phyloP scores from a whole-genome alignment of 2,329 filamentous ascomycete genomes.

The Boeremia lycopersici region DNA sequence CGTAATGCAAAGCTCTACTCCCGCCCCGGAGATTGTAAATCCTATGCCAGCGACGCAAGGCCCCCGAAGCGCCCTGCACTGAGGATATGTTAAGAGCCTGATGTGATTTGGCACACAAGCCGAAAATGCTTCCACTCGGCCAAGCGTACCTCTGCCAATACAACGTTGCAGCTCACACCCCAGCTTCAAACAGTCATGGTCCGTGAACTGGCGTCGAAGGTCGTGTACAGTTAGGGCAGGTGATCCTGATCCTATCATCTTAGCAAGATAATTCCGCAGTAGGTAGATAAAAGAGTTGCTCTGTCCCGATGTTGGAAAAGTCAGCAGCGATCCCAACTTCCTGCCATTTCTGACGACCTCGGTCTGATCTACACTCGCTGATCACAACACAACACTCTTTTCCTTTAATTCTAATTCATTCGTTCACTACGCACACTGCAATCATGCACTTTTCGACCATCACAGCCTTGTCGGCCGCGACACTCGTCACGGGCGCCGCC shows the following conservation, averaged over 20 bases:
- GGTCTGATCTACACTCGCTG: slow-evolving; percentile 13
- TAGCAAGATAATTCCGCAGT: not conserved
- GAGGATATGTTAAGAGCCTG: slow-evolving; percentile 5
- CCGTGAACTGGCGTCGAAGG: slow-evolving; percentile 4
- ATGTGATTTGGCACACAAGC: slow-evolving; percentile 3
- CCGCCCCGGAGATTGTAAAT: slow-evolving; percentile 14
- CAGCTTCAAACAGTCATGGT: slow-evolving; percentile 8
- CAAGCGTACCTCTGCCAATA: slow-evolving; percentile 12
- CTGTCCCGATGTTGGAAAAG: slow-evolving; percentile 8
- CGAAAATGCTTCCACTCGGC: slow-evolving; percentile 14
- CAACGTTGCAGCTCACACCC: slow-evolving; percentile 12
- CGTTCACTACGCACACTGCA: not conserved
- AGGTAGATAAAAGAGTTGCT: slow-evolving; percentile 13
- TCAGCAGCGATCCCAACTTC: slow-evolving; percentile 15
- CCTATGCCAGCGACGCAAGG: slow-evolving; percentile 11
- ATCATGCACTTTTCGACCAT: slow-evolving; percentile 13
- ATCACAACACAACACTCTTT: not conserved
- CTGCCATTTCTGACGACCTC: slow-evolving; percentile 8
- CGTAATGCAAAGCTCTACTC: slow-evolving; percentile 2
- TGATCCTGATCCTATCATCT: slow-evolving; percentile 7
- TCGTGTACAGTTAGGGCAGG: slow-evolving; percentile 10
- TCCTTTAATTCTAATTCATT: slow-evolving; percentile 10
- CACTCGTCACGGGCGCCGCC: slow-evolving; percentile 11
- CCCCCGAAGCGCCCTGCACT: not conserved
- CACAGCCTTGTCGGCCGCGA: slow-evolving; percentile 13